Conservation (phyloP, 2,329 filamentous ascomycete genomes). For the Ploettnerulaceae sp. region DNA sequence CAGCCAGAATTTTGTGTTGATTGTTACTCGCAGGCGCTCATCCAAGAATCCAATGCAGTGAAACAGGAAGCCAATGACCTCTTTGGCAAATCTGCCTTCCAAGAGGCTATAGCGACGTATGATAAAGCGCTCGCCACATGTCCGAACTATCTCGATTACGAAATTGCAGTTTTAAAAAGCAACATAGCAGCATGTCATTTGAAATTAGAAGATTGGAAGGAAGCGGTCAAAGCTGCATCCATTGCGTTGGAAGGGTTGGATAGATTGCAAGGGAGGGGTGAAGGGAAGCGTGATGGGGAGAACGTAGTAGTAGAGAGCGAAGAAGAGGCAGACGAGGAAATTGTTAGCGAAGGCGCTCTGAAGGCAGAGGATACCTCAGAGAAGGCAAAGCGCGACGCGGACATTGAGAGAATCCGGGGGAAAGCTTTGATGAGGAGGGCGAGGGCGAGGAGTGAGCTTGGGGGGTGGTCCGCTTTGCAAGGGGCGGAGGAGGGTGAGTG, state of each 20-base stretch:
- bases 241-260: slow-evolving; percentile 69
- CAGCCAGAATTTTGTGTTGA: not conserved
- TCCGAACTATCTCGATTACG: slow-evolving; percentile 81
- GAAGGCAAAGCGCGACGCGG: slow-evolving; percentile 43
- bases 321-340: slow-evolving; percentile 52
- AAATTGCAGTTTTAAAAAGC: slow-evolving; percentile 78
- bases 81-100: slow-evolving; percentile 68
- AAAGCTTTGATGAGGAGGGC: slow-evolving; percentile 65
- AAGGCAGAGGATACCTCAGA: slow-evolving; percentile 38
- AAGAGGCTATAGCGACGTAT: slow-evolving; percentile 76
- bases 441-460: slow-evolving; percentile 53
- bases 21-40: slow-evolving; percentile 47
- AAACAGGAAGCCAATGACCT: slow-evolving; percentile 74
- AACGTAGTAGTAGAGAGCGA: slow-evolving; percentile 20
- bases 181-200: slow-evolving; percentile 89
- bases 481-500: slow-evolving; percentile 56
- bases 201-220: slow-evolving; percentile 80
- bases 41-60: slow-evolving; percentile 65
- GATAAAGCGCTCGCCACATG: slow-evolving; percentile 73
- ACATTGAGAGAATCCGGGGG: slow-evolving; percentile 70
- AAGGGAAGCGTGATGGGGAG: not conserved
- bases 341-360: slow-evolving; percentile 54
- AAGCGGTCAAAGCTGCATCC: slow-evolving; percentile 69
- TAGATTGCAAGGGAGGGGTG: slow-evolving; percentile 41
- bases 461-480: slow-evolving; percentile 75